Conservation (phyloP, 2,329 filamentous ascomycete species). For the Lasiodiplodia gonubiensis region DNA sequence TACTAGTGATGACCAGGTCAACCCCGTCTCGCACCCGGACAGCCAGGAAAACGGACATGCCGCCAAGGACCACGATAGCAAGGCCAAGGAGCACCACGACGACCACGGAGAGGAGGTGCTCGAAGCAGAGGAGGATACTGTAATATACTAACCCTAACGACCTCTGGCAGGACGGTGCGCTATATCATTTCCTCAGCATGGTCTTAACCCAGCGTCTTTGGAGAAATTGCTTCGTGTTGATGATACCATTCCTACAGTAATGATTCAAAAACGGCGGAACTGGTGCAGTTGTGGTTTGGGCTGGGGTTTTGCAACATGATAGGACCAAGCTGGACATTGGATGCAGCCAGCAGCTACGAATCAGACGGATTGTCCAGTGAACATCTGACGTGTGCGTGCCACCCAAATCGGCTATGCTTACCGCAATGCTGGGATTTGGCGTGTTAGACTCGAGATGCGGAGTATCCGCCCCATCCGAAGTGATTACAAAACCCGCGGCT, state of each 20-base stretch:
- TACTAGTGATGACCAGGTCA: constrained; percentile 20
- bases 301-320: constrained; percentile 3
- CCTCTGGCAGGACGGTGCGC: constrained; percentile 7
- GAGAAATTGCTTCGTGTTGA: constrained; percentile 10
- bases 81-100: constrained; percentile 46
- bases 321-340: background rate
- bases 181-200: background rate
- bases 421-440: too few relatives aligned
- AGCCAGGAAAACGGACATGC: constrained; percentile 31
- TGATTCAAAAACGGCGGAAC: background rate
- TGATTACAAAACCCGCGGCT: constrained; percentile 8
- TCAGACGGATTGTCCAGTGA: background rate
- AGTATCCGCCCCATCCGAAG: background rate
- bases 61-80: constrained; percentile 37
- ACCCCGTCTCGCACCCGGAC: constrained; percentile 28
- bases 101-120: constrained; percentile 79
- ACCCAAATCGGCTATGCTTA: too few relatives aligned
- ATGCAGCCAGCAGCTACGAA: background rate
- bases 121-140: constrained; percentile 85
- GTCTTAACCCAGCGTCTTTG: constrained; percentile 6
- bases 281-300: background rate
- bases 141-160: constrained; percentile 73
- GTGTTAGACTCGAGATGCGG: too few relatives aligned
- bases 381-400: background rate
- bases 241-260: constrained; percentile 22